Conservation (phyloP, 352 stramenopile genomes). For the Pythium inflatum region DNA sequence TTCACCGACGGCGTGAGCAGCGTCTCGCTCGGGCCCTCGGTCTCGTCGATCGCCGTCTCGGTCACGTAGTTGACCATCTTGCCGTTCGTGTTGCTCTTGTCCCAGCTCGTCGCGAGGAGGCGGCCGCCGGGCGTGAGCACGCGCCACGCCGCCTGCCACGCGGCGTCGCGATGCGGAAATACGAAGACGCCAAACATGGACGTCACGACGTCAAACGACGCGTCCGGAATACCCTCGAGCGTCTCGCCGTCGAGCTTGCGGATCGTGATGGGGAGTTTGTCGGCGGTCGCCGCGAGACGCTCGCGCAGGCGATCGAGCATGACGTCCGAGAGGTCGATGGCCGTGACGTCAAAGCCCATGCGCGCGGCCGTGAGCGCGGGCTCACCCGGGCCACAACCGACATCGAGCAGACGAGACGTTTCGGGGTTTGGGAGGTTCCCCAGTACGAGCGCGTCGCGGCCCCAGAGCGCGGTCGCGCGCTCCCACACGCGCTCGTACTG, state of each 20-base stretch:
- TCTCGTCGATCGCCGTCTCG: not conserved
- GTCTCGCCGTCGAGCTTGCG: slow-evolving; percentile 15
- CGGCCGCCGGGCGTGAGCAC: slow-evolving; percentile 26
- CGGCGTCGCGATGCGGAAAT: slow-evolving; percentile 21
- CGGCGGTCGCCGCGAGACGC: slow-evolving; percentile 3
- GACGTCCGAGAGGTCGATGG: slow-evolving; percentile 12
- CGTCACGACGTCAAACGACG: slow-evolving; percentile 19
- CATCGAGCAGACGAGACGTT: slow-evolving; percentile 1
- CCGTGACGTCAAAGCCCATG: slow-evolving; percentile 20
- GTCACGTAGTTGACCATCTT: slow-evolving; percentile 14
- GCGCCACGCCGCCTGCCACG: slow-evolving; percentile 17
- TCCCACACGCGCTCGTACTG: slow-evolving; percentile 23
- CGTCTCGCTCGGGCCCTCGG: not conserved
- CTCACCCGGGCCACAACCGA: slow-evolving; percentile 17
- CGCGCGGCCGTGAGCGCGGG: slow-evolving; percentile 12
- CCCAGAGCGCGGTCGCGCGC: slow-evolving; percentile 8
- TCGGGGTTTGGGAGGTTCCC: not conserved
- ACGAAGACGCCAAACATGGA: slow-evolving; percentile 25
- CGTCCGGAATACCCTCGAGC: slow-evolving; percentile 10
- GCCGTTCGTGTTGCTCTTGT: slow-evolving; percentile 10
- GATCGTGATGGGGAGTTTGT: not conserved
- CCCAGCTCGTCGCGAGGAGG: slow-evolving; percentile 20
- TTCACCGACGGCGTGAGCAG: slow-evolving; percentile 16
- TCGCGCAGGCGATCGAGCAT: slow-evolving; percentile 13
- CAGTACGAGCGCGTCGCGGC: slow-evolving; percentile 14